Conservation (phyloP, 2,329 filamentous ascomycete genomes). For the Ophidiomyces ophidiicola region DNA sequence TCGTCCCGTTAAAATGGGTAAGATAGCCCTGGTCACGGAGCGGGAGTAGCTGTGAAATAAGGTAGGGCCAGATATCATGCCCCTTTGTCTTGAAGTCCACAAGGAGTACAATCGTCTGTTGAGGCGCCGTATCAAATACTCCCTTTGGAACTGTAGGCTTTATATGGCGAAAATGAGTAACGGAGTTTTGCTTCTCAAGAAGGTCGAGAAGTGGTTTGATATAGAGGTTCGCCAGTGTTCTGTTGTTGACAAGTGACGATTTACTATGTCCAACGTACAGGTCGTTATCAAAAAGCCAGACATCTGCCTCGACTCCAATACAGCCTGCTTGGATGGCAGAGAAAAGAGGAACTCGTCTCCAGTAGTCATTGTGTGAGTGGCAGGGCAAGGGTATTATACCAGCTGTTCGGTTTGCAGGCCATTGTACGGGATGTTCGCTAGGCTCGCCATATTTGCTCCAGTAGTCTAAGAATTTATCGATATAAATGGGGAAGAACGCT, state of each 20-base stretch:
- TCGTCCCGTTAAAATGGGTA: slow-evolving; percentile 39
- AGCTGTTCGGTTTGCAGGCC: slow-evolving; percentile 40
- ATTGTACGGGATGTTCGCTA: slow-evolving; percentile 26
- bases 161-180: slow-evolving; percentile 26
- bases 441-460: slow-evolving; percentile 33
- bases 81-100: slow-evolving; percentile 41
- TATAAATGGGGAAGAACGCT: slow-evolving; percentile 31
- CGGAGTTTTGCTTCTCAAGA: slow-evolving; percentile 39
- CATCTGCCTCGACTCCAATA: slow-evolving; percentile 45
- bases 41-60: slow-evolving; percentile 34
- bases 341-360: slow-evolving; percentile 43
- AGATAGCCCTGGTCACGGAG: slow-evolving; percentile 41
- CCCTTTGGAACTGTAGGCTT: slow-evolving; percentile 30
- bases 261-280: slow-evolving; percentile 45
- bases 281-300: slow-evolving; percentile 44
- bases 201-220: slow-evolving; percentile 41
- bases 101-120: slow-evolving; percentile 40
- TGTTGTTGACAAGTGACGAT: slow-evolving; percentile 34
- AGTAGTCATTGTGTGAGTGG: slow-evolving; percentile 50
- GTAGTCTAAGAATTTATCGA: slow-evolving; percentile 26
- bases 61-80: slow-evolving; percentile 26
- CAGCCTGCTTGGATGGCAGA: slow-evolving; percentile 45
- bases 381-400: slow-evolving; percentile 41
- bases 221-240: slow-evolving; percentile 42
- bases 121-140: slow-evolving; percentile 40